Evolutionary conservation across 331 rosid genomes (phyloP).

Genomic region (Rosa hybrid): DNA sequence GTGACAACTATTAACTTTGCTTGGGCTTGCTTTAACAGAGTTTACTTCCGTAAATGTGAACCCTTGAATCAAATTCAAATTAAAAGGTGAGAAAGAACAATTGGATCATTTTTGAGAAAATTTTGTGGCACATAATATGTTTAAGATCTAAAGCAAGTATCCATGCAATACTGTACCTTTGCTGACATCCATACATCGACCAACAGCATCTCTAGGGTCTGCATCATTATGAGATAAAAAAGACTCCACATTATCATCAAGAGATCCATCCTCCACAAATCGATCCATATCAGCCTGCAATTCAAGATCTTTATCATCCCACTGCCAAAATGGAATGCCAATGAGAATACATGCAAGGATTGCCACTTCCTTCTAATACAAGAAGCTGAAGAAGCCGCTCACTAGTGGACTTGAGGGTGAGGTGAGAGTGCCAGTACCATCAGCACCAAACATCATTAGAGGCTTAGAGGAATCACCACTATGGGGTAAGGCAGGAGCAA

Average conservation of each 20-base stretch:
- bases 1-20: conserved; percentile 88
- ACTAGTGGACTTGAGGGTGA: conserved; percentile 96
- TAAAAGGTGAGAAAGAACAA: neutral
- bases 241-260: conserved; percentile 94
- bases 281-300: conserved; percentile 99
- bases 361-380: conserved; percentile 52
- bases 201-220: conserved; percentile 87
- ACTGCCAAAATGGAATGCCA: conserved; percentile 95
- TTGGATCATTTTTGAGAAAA: conserved; percentile 20
- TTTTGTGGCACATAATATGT: conserved; percentile 13
- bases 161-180: conserved; percentile 63
- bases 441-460: conserved; percentile 80
- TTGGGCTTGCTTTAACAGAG: conserved; percentile 73
- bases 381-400: conserved; percentile 39
- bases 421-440: conserved; percentile 85
- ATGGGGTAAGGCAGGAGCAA: conserved; percentile 74
- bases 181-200: conserved; percentile 95
- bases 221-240: conserved; percentile 93
- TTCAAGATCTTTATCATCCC: conserved; percentile 99
- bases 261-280: conserved; percentile 91
- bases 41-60: conserved; percentile 73
- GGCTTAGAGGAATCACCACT: conserved; percentile 90
- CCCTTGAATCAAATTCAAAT: conserved; percentile 55
- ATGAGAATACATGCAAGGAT: conserved; percentile 76
- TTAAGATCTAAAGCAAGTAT: conserved; percentile 21